Conservation (phyloP, 495 filamentous ascomycete species). For the Neurospora tetraspora region DNA sequence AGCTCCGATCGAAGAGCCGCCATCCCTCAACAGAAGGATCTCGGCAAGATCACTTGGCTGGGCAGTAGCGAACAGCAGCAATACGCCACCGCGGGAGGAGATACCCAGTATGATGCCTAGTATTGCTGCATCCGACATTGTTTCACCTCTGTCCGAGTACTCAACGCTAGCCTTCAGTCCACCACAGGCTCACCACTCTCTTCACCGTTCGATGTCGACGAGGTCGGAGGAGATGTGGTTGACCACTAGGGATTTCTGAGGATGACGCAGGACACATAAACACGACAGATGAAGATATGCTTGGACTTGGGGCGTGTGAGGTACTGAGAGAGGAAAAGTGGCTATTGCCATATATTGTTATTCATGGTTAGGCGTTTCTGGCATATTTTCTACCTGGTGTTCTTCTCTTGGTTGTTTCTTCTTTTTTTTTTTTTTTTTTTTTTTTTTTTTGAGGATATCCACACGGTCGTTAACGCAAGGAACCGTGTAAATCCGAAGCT, state of each 20-base stretch:
- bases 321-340: background rate
- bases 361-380: background rate
- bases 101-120: background rate
- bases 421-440: no score
- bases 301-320: background rate
- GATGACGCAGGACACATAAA: background rate
- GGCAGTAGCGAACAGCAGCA: conserved; percentile 4
- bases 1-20: background rate
- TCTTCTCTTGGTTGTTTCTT: background rate
- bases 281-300: background rate
- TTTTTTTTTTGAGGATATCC: background rate
- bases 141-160: conserved; percentile 6
- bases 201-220: conserved; percentile 18
- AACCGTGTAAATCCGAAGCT: background rate
- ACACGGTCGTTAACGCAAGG: background rate
- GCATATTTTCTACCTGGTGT: background rate
- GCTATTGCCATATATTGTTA: background rate
- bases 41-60: conserved; percentile 8
- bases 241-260: background rate
- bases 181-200: background rate
- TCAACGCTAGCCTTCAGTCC: background rate
- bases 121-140: background rate
- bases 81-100: background rate
- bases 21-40: background rate
- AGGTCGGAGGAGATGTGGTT: conserved; percentile 24